Percentiles rank a stretch among this genome's conserved stretches.
phyloP scores from a whole-genome alignment of 2,329 filamentous ascomycete species.

The Aureobasidium uvarum region DNA sequence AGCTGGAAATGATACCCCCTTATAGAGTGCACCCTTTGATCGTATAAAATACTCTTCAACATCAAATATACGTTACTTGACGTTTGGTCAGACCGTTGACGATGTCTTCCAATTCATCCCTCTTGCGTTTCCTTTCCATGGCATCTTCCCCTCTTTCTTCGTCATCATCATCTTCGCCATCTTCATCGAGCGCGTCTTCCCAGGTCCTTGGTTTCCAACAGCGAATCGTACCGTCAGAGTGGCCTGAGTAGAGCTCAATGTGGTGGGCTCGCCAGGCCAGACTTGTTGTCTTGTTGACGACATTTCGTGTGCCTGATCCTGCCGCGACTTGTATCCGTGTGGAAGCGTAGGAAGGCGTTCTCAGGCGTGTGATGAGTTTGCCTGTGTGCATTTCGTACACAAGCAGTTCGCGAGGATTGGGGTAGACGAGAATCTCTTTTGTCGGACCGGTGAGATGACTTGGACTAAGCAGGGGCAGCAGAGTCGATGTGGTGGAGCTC shows the following conservation, averaged over 20 bases:
- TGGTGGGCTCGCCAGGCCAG: constrained; percentile 72
- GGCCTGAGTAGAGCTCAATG: constrained; percentile 76
- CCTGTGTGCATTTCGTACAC: constrained; percentile 78
- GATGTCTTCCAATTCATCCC: constrained; percentile 75
- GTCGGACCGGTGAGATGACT: constrained; percentile 55
- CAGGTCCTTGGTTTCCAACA: constrained; percentile 68
- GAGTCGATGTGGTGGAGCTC: constrained; percentile 55
- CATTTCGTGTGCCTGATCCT: constrained; percentile 33
- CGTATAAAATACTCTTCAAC: background rate
- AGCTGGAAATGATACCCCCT: background rate
- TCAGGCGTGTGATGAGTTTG: constrained; percentile 66
- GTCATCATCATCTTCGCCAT: constrained; percentile 38
- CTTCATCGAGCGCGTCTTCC: constrained; percentile 42
- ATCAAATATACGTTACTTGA: constrained; percentile 57
- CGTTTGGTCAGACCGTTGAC: constrained; percentile 73
- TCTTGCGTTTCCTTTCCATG: constrained; percentile 63
- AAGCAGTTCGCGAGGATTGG: constrained; percentile 72
- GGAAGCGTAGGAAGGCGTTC: constrained; percentile 45
- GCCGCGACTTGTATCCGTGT: constrained; percentile 27
- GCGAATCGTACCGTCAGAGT: constrained; percentile 79
- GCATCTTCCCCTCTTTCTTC: constrained; percentile 43
- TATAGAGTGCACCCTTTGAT: background rate
- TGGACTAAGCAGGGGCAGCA: constrained; percentile 57
- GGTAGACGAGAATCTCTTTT: constrained; percentile 71
- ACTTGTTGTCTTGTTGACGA: constrained; percentile 62